Evolutionary conservation across 108 stramenopile species (phyloP), one percentile per base, ranked within the genome.

Genomic region (Thalassiosira profunda): DNA sequence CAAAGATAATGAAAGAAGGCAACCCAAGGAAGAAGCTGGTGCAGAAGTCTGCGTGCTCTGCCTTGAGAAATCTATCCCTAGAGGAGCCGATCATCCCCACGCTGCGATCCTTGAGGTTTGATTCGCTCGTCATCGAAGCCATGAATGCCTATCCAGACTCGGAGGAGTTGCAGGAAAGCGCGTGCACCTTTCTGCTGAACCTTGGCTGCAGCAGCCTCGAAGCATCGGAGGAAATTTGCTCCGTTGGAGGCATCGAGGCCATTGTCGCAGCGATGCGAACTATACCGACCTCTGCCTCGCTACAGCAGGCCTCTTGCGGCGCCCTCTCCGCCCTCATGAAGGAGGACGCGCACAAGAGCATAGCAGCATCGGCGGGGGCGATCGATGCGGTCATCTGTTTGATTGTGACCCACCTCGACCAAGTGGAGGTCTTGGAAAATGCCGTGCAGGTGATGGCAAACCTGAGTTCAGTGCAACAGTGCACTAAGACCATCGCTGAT

Each of bases 331-430:
- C 41, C 23, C 8, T 71, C 4, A 69, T 82, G 12, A 18, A 53
- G 6, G 54, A 65, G 34, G 58, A 82, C n/a, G 68, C 61, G 10
- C 17, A 69, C 14, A 78, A 82, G 28, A 68, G 68, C 24, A 49
- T 71, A 40, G 43, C 70, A 6, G 61, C 84, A 9, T 78, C 61
- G 36, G 58, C 33, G 11, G 83, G 82, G 23, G 82, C 65, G 0
- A 58, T 85, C 14, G 87, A 85, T 67, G 80, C 82, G 21, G 62
- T 84, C 28, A 56, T 72, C 24, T 85, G 84, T 35, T 43, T 77
- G 21, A 55, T 88, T 51, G 52, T 81, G 17, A 78, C 84, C 66
- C 84, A 85, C 37, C 84, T 78, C 1, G 44, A 63, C 17, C 51
- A 62, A 25, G 20, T 65, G 36, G 15, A 44, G 14, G 64, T 79